phyloP scores from a whole-genome alignment of 371 early-diverging fungal species.

The Mucor circinelloides region DNA sequence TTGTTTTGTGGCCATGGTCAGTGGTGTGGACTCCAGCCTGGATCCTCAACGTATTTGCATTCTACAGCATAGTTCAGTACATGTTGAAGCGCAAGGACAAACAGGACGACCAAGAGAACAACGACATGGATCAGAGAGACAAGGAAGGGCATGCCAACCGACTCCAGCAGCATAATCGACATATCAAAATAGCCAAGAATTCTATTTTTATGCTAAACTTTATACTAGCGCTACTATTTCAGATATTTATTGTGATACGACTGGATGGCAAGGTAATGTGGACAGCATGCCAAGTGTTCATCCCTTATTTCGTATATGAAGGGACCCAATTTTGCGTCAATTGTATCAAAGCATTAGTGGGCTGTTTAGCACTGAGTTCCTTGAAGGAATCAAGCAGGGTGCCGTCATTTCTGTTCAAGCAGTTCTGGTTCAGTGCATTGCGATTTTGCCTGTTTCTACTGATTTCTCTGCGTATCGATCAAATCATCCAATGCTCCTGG shows the following conservation, averaged over 20 bases:
- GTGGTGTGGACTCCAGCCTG: constrained; percentile 84
- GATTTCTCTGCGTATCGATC: constrained; percentile 64
- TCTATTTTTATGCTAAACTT: constrained; percentile 31
- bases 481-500: constrained; percentile 65
- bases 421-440: constrained; percentile 60
- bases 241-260: constrained; percentile 57
- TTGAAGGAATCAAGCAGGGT: constrained; percentile 5
- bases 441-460: constrained; percentile 63
- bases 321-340: constrained; percentile 46
- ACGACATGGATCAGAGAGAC: background rate
- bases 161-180: constrained; percentile 8
- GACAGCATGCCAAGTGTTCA: constrained; percentile 64
- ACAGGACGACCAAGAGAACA: constrained; percentile 3
- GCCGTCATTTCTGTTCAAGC: constrained; percentile 35
- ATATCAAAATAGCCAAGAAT: constrained; percentile 10
- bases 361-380: constrained; percentile 15
- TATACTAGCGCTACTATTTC: constrained; percentile 47
- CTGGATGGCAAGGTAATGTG: constrained; percentile 50
- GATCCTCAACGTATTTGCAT: constrained; percentile 60
- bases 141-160: background rate
- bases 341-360: constrained; percentile 26
- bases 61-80: constrained; percentile 27
- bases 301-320: constrained; percentile 75
- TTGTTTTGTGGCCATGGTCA: constrained; percentile 68
- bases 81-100: background rate